Evolutionary conservation across 768 basidiomycete genomes (phyloP).

Genomic region (Rhizopogon vulgaris): DNA sequence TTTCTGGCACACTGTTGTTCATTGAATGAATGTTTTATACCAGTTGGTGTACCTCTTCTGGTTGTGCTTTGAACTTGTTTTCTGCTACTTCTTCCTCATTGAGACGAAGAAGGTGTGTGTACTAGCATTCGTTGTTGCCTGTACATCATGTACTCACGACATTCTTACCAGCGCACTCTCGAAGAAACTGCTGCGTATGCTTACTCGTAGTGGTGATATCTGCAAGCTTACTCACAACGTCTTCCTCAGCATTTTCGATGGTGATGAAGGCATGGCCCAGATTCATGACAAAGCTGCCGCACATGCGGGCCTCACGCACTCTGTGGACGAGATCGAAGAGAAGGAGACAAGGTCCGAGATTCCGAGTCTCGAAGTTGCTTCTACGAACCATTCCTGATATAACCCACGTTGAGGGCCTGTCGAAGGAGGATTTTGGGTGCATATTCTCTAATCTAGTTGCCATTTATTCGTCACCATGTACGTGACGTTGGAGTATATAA

Average conservation of each 20-base stretch:
- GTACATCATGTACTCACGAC: background rate
- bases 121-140: background rate
- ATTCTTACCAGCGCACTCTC: slow-evolving; percentile 7
- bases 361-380: background rate
- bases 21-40: background rate
- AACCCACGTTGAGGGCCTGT: background rate
- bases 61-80: slow-evolving; percentile 34
- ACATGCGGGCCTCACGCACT: background rate
- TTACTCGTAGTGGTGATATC: background rate
- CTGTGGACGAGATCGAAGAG: background rate
- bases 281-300: background rate
- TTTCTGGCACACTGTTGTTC: background rate
- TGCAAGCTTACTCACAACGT: too few relatives aligned
- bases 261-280: background rate
- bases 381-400: background rate
- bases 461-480: background rate
- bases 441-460: background rate
- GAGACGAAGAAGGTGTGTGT: slow-evolving; percentile 34
- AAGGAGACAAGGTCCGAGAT: background rate
- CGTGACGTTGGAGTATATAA: too few relatives aligned
- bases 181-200: slow-evolving; percentile 17
- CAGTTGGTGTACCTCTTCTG: slow-evolving; percentile 35
- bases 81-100: slow-evolving; percentile 31
- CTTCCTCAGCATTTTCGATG: slow-evolving; percentile 7
- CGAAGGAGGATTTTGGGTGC: background rate